These are phyloP conservation scores for Mucor racemosus DNA, from an alignment of 371 early-diverging fungal genomes.

Conservation along the genomic window DNA sequence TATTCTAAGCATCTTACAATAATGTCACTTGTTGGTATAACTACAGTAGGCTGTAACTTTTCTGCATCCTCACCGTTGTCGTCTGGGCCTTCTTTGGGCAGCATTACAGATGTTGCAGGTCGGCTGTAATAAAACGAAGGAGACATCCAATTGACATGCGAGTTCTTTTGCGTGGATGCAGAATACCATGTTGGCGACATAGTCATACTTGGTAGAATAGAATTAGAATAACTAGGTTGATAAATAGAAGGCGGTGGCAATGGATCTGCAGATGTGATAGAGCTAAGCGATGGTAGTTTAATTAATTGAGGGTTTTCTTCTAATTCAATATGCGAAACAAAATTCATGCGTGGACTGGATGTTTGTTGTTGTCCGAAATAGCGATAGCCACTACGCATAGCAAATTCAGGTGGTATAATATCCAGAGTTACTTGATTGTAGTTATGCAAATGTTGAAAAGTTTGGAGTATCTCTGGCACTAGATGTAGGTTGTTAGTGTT, in stretches of 20 bases:
- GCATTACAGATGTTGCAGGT: conserved; percentile 38
- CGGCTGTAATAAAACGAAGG: conserved; percentile 52
- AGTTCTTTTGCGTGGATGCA: conserved; percentile 46
- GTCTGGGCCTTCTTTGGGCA: conserved; percentile 24
- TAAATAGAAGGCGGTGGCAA: conserved; percentile 41
- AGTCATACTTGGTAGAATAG: conserved; percentile 42
- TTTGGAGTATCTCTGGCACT: conserved; percentile 45
- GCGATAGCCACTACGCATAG: conserved; percentile 40
- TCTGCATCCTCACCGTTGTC: not conserved
- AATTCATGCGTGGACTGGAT: conserved; percentile 10
- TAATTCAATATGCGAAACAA: conserved; percentile 15
- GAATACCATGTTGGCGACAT: conserved; percentile 55
- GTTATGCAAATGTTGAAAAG: conserved; percentile 39
- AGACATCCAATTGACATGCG: conserved; percentile 49
- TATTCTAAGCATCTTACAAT: conserved; percentile 44
- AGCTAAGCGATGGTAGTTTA: conserved; percentile 11
- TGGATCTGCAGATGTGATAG: conserved; percentile 14
- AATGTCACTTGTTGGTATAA: conserved; percentile 35
- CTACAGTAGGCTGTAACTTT: not conserved
- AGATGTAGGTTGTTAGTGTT: not conserved
- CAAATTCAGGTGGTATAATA: conserved; percentile 52
- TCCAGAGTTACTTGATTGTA: conserved; percentile 36
- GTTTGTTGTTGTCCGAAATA: conserved; percentile 12
- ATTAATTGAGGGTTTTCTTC: conserved; percentile 21
- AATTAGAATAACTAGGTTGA: conserved; percentile 42